A percentile compares a stretch with the other conserved stretches of the same genome.
Conservation (phyloP, 1,284 basidiomycete genomes). For the Megacollybia platyphylla region DNA sequence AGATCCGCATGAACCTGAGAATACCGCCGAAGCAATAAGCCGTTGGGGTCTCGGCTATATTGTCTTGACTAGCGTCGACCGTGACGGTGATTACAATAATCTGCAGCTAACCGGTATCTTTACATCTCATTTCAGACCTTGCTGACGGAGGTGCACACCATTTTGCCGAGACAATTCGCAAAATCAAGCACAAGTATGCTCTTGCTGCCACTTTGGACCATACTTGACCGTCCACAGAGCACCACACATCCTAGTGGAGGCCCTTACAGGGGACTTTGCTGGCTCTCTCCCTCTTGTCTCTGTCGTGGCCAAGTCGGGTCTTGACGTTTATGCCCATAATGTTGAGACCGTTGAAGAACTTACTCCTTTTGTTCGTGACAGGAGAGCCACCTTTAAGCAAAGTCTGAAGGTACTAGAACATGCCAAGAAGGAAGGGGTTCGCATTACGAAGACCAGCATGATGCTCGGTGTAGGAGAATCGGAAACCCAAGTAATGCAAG, state of each 20-base stretch:
- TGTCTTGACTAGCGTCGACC: slow-evolving; percentile 92
- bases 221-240: slow-evolving; percentile 38
- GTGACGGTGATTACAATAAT: slow-evolving; percentile 61
- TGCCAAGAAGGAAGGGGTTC: slow-evolving; percentile 72
- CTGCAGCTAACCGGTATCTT: slow-evolving; percentile 2
- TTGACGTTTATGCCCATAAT: slow-evolving; percentile 98
- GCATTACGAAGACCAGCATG: slow-evolving; percentile 95
- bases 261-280: slow-evolving; percentile 90
- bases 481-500: slow-evolving; percentile 73
- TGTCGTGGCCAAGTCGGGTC: slow-evolving; percentile 77
- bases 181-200: slow-evolving; percentile 86
- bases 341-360: slow-evolving; percentile 90
- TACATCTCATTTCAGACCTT: slow-evolving; percentile 47
- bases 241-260: slow-evolving; percentile 92
- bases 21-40: slow-evolving; percentile 96
- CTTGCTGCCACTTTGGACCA: slow-evolving; percentile 1
- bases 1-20: slow-evolving; percentile 94
- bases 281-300: slow-evolving; percentile 71
- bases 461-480: slow-evolving; percentile 97
- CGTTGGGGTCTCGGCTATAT: slow-evolving; percentile 99
- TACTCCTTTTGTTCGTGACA: slow-evolving; percentile 92
- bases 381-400: slow-evolving; percentile 87
- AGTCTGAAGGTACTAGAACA: slow-evolving; percentile 77
- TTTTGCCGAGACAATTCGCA: slow-evolving; percentile 89
- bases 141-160: slow-evolving; percentile 87